Evolutionary conservation across 257 asterid species (phyloP), one percentile per base, ranked within the genome.

Genomic region (Jacaranda copaia): DNA sequence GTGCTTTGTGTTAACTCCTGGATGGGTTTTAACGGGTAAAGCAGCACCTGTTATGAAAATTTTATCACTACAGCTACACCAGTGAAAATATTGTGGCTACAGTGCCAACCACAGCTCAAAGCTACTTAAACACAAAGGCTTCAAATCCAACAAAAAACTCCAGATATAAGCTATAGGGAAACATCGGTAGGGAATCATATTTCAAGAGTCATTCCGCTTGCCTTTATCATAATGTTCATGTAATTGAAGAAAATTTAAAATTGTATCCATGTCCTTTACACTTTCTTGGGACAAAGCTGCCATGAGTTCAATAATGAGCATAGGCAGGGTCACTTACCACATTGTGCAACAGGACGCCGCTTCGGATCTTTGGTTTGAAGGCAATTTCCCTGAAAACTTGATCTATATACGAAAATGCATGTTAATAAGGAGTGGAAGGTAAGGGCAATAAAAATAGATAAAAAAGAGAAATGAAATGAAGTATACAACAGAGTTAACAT

Each of bases 311-410:
- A 2, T 25, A 35, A 61, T 56, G 39, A 16, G 79, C 43, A 79
- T 20, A 57, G 48, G n/a, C 51, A 49, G 63, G 36, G 25, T 5
- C 19, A 67, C 87, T 3, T 79, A 89, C 94, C 88, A 80, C 92
- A 89, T 79, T 85, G 84, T 40, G 85, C 62, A 43, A 82, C 58
- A 18, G 87, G 80, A 32, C 94, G 92, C 81, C 82, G 94, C 78
- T 84, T 87, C 51, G 84, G 74, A 67, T 84, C 85, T 75, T 82
- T 84, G 42, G 70, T 91, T 74, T 89, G 83, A 82, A 89, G 86
- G 84, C 94, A 89, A 65, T 89, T 89, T 18, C 87, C 94, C 73
- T 78, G 84, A 66, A 89, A 89, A 79, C 87, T 82, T 19, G 87
- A 81, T 76, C 93, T 89, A 79, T 52, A 77, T 57, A 69, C 57